Evolutionary conservation across 805 yeast species (phyloP), one percentile per base, ranked within the genome.

Genomic region (Saturnispora kantuleensis): DNA sequence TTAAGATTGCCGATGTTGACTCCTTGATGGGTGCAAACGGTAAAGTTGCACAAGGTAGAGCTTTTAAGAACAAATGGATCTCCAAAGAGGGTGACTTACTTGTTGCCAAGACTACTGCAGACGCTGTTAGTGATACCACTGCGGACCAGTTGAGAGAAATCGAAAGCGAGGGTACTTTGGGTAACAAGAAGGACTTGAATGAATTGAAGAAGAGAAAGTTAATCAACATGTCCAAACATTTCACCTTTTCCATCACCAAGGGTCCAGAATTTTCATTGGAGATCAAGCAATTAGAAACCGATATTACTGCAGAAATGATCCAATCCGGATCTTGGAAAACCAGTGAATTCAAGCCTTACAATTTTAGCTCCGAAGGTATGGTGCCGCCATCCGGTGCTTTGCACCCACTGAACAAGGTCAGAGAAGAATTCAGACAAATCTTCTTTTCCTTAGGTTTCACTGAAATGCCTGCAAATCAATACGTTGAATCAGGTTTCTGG

Each of bases 401-500:
- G 56, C 99, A 93, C 66, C 99, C 99, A 32, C 75, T 93, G 58
- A 87, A 80, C 71, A 93, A 93, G 67, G 97, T 93, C 48, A 79
- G 97, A 60, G 97, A 90, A 67, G 98, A 93, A 66, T 93, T 93
- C 69, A 78, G 98, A 69, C 95, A 89, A 66, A 90, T 93, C 60
- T 93, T 93, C 78, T 90, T 93, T 69, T 80, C 93, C 33, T 80
- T 93, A 89, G 99, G 99, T 7, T 93, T 93, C 79, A 79, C 93
- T 28, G 99, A 93, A 70, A 93, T 93, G 99, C 96, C 98, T 49
- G 83, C 98, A 21, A 90, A 90, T 66, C 96, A 90, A 66, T 93
- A 89, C 63, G 99, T 93, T 43, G 99, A 93, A 63, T 77, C 93
- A 13, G 97, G 97, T 4, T 93, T 93, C 79, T 93, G 99, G 99